Percentiles rank a stretch among this genome's conserved stretches.
Evolutionary conservation across 495 filamentous ascomycete species (phyloP).

Genomic region (Sordaria brevicollis): DNA sequence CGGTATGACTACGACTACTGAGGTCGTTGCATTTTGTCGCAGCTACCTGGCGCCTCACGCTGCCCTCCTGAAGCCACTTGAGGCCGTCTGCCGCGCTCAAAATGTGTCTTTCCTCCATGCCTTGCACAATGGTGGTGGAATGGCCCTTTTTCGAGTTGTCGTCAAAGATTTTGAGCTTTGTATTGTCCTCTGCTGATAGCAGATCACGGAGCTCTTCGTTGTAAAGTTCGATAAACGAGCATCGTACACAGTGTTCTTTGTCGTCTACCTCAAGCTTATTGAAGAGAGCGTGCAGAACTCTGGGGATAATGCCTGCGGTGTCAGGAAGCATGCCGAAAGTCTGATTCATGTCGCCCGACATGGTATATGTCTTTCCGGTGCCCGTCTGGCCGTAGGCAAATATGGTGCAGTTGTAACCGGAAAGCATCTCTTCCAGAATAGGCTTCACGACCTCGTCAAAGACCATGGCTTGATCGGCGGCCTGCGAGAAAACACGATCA

Average conservation of each 20-base stretch:
- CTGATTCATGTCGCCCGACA: conserved; percentile 95
- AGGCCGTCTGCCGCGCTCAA: conserved; percentile 76
- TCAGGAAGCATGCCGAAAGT: conserved; percentile 78
- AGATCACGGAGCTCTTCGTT: conserved; percentile 94
- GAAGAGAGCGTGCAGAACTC: conserved; percentile 79
- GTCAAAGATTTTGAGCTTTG: conserved; percentile 91
- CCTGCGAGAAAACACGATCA: conserved; percentile 92
- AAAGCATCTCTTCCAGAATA: conserved; percentile 89
- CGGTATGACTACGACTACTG: conserved; percentile 88
- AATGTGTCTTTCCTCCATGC: conserved; percentile 94
- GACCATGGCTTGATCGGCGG: conserved; percentile 83
- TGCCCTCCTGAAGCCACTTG: conserved; percentile 78
- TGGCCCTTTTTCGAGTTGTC: conserved; percentile 77
- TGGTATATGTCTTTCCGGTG: conserved; percentile 97
- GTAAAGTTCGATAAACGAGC: conserved; percentile 96
- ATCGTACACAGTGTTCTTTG: conserved; percentile 85
- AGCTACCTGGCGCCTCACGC: conserved; percentile 87
- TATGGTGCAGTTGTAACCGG: conserved; percentile 96
- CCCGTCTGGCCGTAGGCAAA: conserved; percentile 98
- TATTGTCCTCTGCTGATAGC: conserved; percentile 64
- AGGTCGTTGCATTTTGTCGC: conserved; percentile 98
- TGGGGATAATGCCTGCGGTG: conserved; percentile 86
- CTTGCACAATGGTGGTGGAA: conserved; percentile 75
- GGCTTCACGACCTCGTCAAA: conserved; percentile 92
- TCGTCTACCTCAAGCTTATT: conserved; percentile 65